A percentile compares a stretch with the other conserved stretches of the same genome.
Evolutionary conservation across 202 grass and related monocot genomes (phyloP).

Genomic region (Dendrocalamus latiflorus): DNA sequence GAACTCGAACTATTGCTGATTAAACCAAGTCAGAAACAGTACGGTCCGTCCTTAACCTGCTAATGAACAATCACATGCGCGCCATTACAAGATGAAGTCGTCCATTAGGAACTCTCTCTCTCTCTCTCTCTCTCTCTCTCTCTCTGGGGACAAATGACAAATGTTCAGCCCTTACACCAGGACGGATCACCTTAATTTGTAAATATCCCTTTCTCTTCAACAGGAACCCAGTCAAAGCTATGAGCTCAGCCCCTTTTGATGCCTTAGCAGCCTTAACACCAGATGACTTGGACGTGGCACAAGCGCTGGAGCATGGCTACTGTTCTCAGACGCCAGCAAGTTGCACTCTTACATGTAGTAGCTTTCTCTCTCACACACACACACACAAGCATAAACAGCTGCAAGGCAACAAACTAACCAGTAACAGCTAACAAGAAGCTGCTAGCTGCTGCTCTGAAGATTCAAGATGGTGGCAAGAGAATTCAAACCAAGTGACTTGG

Average conservation of each 20-base stretch:
- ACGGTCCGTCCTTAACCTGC: not conserved
- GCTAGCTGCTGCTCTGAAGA: conserved; percentile 13
- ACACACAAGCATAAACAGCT: too few relatives aligned
- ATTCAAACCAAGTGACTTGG: conserved; percentile 38
- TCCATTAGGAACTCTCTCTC: not conserved
- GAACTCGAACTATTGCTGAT: not conserved
- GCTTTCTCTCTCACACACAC: not conserved
- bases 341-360: not conserved
- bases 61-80: not conserved
- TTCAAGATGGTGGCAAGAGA: conserved; percentile 8
- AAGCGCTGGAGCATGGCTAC: not conserved
- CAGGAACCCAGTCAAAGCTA: conserved; percentile 13
- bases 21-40: not conserved
- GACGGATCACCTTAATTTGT: not conserved
- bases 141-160: not conserved
- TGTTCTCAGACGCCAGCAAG: not conserved
- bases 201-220: not conserved
- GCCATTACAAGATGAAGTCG: not conserved
- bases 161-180: not conserved
- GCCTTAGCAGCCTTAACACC: not conserved
- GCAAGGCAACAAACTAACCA: too few relatives aligned
- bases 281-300: not conserved
- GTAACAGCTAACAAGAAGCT: too few relatives aligned
- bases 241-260: conserved; percentile 28
- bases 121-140: not conserved